Conservation (phyloP, 805 yeast species). For the Kluyveromyces lactis region DNA sequence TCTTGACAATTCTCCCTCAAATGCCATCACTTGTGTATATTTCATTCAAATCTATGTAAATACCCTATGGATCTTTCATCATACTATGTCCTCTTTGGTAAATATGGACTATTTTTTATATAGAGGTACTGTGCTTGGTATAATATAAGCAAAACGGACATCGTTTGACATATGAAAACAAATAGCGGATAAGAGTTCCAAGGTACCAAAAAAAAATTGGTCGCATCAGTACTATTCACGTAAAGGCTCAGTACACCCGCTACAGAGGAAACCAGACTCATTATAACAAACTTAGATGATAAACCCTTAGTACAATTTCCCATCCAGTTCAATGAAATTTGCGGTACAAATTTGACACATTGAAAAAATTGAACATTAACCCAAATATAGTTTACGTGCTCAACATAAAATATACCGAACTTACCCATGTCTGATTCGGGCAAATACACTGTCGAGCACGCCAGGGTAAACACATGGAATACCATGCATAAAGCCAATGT, state of each 20-base stretch:
- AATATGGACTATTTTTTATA: slow-evolving; percentile 12
- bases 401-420: slow-evolving; percentile 31
- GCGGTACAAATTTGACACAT: slow-evolving; percentile 32
- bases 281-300: slow-evolving; percentile 19
- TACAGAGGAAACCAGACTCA: slow-evolving; percentile 7
- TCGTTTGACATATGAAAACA: slow-evolving; percentile 12
- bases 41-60: neutral
- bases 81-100: slow-evolving; percentile 11
- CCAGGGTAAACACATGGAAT: slow-evolving; percentile 15
- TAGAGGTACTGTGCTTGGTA: slow-evolving; percentile 24
- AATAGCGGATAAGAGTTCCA: slow-evolving; percentile 19
- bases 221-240: slow-evolving; percentile 2
- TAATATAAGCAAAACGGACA: slow-evolving; percentile 13
- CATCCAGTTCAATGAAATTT: slow-evolving; percentile 34
- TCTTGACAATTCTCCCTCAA: too few species aligned
- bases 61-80: neutral
- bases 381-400: slow-evolving; percentile 37
- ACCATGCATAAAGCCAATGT: slow-evolving; percentile 5
- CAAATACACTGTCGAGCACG: slow-evolving; percentile 15
- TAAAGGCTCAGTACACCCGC: slow-evolving; percentile 5
- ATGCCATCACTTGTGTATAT: too few species aligned
- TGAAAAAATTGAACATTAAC: slow-evolving; percentile 21
- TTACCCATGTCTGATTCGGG: slow-evolving; percentile 19
- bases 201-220: slow-evolving; percentile 15
- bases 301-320: slow-evolving; percentile 26